Percentiles rank a stretch among this genome's conserved stretches.
Evolutionary conservation across 2,329 filamentous ascomycete genomes (phyloP).

Genomic region (Neofusicoccum umdonicola): DNA sequence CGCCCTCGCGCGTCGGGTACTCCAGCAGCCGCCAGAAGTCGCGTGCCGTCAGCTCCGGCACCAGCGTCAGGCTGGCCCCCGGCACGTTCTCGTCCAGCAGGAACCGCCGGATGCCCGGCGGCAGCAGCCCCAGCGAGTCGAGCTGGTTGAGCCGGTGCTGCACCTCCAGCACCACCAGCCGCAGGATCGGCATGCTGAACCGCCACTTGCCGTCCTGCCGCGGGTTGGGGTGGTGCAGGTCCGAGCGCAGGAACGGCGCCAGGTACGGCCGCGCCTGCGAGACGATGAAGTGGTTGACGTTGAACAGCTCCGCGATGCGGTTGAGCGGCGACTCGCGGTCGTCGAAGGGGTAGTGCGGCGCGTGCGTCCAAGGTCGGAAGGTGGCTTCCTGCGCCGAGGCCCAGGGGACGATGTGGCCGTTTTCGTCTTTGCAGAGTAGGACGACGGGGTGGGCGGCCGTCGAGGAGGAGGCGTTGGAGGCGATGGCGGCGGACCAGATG

Average conservation of each 20-base stretch:
- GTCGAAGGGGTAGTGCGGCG: conserved; percentile 31
- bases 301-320: conserved; percentile 78
- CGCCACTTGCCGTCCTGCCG: conserved; percentile 58
- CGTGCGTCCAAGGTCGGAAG: conserved; percentile 66
- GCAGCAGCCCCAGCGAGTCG: conserved; percentile 72
- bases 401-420: conserved; percentile 73
- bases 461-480: conserved; percentile 67
- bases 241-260: conserved; percentile 77
- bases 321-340: conserved; percentile 67
- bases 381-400: conserved; percentile 58
- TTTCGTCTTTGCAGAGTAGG: conserved; percentile 75
- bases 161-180: conserved; percentile 72
- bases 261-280: conserved; percentile 89
- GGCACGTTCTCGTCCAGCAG: conserved; percentile 80
- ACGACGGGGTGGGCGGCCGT: conserved; percentile 65
- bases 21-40: conserved; percentile 82
- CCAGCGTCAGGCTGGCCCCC: conserved; percentile 73
- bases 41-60: conserved; percentile 69
- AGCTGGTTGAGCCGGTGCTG: conserved; percentile 79
- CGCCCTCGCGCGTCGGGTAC: conserved; percentile 69
- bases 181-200: conserved; percentile 56
- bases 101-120: conserved; percentile 68
- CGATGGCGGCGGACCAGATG: conserved; percentile 76
- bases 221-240: conserved; percentile 71
- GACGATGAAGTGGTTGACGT: conserved; percentile 93